Percentiles rank a stretch among this genome's conserved stretches.
These are phyloP conservation scores for Leavenworthia alabamica DNA, from an alignment of 345 rosid genomes.

Conservation along the genomic window DNA sequence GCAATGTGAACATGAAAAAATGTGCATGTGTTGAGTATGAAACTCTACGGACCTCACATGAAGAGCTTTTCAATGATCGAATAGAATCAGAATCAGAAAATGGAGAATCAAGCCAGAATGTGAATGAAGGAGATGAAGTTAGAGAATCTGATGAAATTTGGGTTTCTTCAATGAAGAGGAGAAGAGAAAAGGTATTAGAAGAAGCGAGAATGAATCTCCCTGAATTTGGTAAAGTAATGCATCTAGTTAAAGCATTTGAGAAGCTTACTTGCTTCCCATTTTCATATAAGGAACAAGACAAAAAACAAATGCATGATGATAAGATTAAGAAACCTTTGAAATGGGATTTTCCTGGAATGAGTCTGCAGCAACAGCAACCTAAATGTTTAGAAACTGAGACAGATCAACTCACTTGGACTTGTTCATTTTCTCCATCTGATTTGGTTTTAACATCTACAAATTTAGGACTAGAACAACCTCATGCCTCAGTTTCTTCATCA, in stretches of 20 bases:
- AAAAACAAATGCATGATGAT: constrained; percentile 25
- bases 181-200: constrained; percentile 67
- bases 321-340: constrained; percentile 41
- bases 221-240: constrained; percentile 70
- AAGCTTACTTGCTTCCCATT: constrained; percentile 42
- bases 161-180: constrained; percentile 56
- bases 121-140: constrained; percentile 17
- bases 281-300: constrained; percentile 17
- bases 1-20: constrained; percentile 42
- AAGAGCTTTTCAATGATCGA: constrained; percentile 50
- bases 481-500: constrained; percentile 55
- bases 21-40: constrained; percentile 76
- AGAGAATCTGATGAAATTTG: constrained; percentile 17
- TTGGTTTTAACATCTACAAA: constrained; percentile 55
- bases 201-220: constrained; percentile 68
- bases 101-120: constrained; percentile 3
- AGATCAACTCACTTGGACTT: constrained; percentile 30
- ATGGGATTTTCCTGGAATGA: constrained; percentile 83
- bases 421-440: constrained; percentile 44
- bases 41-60: constrained; percentile 68
- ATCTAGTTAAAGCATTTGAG: constrained; percentile 84
- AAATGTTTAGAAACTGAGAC: constrained; percentile 32
- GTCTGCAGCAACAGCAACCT: constrained; percentile 7
- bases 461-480: constrained; percentile 49
- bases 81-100: constrained; percentile 14